Conservation (phyloP, 257 asterid genomes). For the Solanum raphanifolium region DNA sequence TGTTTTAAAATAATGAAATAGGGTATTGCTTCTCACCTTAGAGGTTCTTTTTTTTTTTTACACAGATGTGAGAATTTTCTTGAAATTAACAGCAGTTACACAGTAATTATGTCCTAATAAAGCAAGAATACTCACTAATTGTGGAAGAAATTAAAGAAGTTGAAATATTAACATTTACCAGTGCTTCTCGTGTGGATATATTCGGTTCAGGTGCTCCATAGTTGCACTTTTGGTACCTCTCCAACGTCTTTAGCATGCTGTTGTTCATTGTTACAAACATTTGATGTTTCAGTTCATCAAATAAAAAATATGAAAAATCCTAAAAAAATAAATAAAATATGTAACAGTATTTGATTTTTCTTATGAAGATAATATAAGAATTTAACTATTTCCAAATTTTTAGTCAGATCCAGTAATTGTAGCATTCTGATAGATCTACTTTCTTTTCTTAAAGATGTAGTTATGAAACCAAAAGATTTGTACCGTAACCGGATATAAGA, state of each 20-base stretch:
- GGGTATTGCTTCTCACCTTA: not conserved
- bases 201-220: slow-evolving; percentile 94
- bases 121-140: not conserved
- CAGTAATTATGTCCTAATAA: not conserved
- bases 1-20: not conserved
- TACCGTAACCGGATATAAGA: slow-evolving; percentile 22
- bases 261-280: slow-evolving; percentile 19
- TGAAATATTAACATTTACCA: slow-evolving; percentile 38
- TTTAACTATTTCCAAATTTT: not conserved
- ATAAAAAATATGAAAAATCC: not conserved
- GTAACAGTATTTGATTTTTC: not conserved
- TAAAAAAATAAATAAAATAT: not conserved
- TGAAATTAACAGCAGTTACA: not conserved
- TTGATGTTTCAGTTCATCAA: slow-evolving; percentile 1
- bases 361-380: not conserved
- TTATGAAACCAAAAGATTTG: slow-evolving; percentile 1
- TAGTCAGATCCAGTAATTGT: not conserved
- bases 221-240: slow-evolving; percentile 96
- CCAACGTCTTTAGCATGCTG: slow-evolving; percentile 96
- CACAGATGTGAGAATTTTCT: not conserved
- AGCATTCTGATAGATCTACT: not conserved
- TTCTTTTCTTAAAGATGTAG: not conserved
- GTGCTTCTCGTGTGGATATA: slow-evolving; percentile 81
- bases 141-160: not conserved
- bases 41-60: not conserved